A percentile compares a stretch with the other conserved stretches of the same genome.
These are phyloP conservation scores for Selaginella tamariscina DNA, from an alignment of 75 land plant species.

Conservation along the genomic window DNA sequence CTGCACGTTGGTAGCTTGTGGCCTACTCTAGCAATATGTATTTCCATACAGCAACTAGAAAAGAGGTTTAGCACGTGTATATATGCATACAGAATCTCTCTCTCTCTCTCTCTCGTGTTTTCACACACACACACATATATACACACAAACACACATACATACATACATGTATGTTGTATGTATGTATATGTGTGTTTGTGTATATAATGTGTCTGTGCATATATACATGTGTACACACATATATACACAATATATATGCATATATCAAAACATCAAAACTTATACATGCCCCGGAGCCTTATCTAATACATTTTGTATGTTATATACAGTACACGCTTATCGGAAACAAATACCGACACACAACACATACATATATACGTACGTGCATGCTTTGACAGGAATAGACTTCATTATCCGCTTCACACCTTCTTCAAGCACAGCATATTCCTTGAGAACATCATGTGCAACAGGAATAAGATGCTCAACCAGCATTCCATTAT, in stretches of 20 bases:
- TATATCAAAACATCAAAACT: background rate
- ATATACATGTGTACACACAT: background rate
- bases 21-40: background rate
- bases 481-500: conserved; percentile 64
- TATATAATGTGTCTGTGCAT: background rate
- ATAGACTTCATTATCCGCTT: conserved; percentile 38
- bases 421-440: conserved; percentile 37
- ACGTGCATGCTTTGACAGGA: conserved; percentile 73
- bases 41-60: background rate
- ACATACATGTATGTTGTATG: no score
- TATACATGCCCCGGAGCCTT: no score
- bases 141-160: background rate
- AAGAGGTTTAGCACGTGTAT: background rate
- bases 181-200: no score
- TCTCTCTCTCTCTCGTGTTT: background rate
- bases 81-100: no score
- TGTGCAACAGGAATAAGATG: conserved; percentile 58
- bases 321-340: background rate
- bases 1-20: background rate
- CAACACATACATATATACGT: conserved; percentile 13
- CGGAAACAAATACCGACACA: background rate
- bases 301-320: no score
- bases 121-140: background rate
- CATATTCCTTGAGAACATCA: conserved; percentile 33
- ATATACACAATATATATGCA: background rate